A percentile compares a stretch with the other conserved stretches of the same genome.
Evolutionary conservation across 1,284 basidiomycete genomes (phyloP).

Genomic region (Puccinia brachypodii): DNA sequence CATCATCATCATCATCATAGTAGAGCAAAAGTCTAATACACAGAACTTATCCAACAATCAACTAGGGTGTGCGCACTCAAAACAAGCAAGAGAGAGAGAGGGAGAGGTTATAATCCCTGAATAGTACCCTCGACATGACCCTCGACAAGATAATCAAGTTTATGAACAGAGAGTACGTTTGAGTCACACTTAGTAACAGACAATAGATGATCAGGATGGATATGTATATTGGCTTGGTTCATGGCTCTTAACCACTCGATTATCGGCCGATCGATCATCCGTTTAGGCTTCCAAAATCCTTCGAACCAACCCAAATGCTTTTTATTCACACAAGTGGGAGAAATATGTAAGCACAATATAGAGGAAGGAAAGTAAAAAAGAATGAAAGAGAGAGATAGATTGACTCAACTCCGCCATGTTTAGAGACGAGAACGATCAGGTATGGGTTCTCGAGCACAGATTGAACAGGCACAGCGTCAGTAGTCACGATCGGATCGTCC

Average conservation of each 20-base stretch:
- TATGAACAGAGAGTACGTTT: not conserved
- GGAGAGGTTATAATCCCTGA: slow-evolving; percentile 13
- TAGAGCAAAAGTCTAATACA: not conserved
- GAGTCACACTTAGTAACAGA: not conserved
- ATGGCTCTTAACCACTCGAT: slow-evolving; percentile 69
- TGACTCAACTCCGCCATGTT: slow-evolving; percentile 78
- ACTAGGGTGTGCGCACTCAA: not conserved
- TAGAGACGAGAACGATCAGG: slow-evolving; percentile 72
- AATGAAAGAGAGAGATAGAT: not conserved
- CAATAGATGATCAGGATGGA: not conserved
- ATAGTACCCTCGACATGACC: not conserved
- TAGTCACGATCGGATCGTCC: slow-evolving; percentile 83
- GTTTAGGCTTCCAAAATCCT: slow-evolving; percentile 59
- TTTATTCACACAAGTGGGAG: not conserved
- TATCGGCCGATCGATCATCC: slow-evolving; percentile 73
- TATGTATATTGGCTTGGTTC: slow-evolving; percentile 59
- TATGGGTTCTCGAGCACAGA: slow-evolving; percentile 53
- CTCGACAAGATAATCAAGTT: not conserved
- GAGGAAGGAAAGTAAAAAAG: not conserved
- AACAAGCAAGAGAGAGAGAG: not conserved
- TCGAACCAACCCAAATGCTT: slow-evolving; percentile 52
- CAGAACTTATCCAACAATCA: not conserved
- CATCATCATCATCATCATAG: not conserved
- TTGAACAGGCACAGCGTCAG: slow-evolving; percentile 59
- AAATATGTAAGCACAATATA: not conserved